These are phyloP conservation scores for Tillandsia leiboldiana DNA, from an alignment of 176 grass and related monocot genomes.

Conservation along the genomic window DNA sequence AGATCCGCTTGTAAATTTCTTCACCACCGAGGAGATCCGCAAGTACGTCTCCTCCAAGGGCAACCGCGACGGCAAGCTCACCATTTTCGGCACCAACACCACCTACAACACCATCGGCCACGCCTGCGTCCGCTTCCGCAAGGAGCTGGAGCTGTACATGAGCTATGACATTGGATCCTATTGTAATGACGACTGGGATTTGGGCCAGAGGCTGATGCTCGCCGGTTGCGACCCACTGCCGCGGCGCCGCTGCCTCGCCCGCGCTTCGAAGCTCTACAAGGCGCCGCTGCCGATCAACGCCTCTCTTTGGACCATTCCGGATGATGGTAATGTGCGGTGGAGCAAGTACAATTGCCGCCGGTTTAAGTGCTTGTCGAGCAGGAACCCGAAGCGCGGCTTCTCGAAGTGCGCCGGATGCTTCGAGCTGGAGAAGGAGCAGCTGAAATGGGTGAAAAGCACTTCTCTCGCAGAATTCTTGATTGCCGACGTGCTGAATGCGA, in stretches of 20 bases:
- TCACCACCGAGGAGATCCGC: constrained; percentile 49
- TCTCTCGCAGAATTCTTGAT: constrained; percentile 46
- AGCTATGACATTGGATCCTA: constrained; percentile 49
- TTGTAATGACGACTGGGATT: constrained; percentile 72
- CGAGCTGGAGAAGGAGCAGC: constrained; percentile 65
- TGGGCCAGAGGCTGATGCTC: constrained; percentile 62
- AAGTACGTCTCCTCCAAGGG: constrained; percentile 55
- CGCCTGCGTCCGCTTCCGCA: constrained; percentile 44
- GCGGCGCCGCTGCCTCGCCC: constrained; percentile 60
- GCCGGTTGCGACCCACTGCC: constrained; percentile 78
- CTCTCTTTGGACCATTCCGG: constrained; percentile 57
- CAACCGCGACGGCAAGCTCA: constrained; percentile 28
- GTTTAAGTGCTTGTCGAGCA: constrained; percentile 55
- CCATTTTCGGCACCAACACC: constrained; percentile 32
- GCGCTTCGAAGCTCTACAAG: constrained; percentile 52
- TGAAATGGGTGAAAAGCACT: constrained; percentile 39
- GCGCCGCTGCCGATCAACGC: constrained; percentile 39
- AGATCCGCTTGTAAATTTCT: constrained; percentile 60
- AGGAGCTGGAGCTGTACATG: constrained; percentile 67
- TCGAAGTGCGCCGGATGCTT: constrained; percentile 69
- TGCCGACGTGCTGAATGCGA: constrained; percentile 62
- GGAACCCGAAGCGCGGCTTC: constrained; percentile 53
- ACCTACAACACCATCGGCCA: constrained; percentile 48
- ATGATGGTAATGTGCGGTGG: constrained; percentile 77
- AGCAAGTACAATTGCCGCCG: constrained; percentile 57